Base-by-base conservation (phyloP, 768 basidiomycete species). In the Mycena galericulata region DNA sequence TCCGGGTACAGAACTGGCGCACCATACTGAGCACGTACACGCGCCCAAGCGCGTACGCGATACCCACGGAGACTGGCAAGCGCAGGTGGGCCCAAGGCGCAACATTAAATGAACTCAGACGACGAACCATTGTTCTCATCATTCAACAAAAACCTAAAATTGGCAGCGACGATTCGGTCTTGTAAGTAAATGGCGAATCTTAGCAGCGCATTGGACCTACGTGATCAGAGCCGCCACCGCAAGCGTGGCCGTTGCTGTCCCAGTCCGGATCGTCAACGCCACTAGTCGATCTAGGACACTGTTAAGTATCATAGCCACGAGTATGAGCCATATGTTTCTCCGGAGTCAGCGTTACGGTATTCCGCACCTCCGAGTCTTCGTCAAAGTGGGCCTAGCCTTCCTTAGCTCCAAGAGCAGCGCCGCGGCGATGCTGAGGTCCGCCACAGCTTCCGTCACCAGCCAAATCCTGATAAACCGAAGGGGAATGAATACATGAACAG, bases 11-110 rank as follows among this genome's bases (percentile, higher is more conserved):
- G 15, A n/a, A 46, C 41, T 32, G 49, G 24, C 54, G 53, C 45
- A 65, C 63, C 63, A 65, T 56, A 57, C 54, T 65, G 54, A 65
- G 54, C 54, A 65, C 24, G 43, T 64, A 64, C 54, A 65, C 54
- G 14, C 63, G 63, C 53, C 63, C 63, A 29, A 65, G 54, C 34
- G 46, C 34, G 30, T 60, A 60, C 38, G 58, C 58, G 46, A 60
- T 60, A 36, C 45, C 58, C 11, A 60, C 62, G 54, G 45, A 57
- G 46, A 65, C 63, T 65, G 34, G 30, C 32, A 49, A 57, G 62
- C n/a, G 38, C 26, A 41, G 50, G 45, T 62, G 50, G 12, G 47
- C 20, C 38, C 30, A 49, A 51, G 17, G 40, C 38, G 30, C 45
- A 47, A 47, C 46, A 60, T 47, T 47, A 63, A 62, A 57, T 29